phyloP scores from a whole-genome alignment of 208 protist genomes.

The Porcisia hertigi region DNA sequence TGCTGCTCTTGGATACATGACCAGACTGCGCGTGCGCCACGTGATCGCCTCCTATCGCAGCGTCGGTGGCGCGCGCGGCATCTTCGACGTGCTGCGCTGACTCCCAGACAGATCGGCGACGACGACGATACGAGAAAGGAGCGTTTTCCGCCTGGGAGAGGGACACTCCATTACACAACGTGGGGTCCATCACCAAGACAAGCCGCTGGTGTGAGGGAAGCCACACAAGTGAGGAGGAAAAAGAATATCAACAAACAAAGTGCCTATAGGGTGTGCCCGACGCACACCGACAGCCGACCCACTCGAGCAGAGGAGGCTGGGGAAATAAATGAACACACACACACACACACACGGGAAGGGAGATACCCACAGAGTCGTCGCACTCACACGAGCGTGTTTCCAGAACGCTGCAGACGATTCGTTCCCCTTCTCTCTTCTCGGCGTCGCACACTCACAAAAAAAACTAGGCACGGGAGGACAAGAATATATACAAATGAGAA shows the following conservation, averaged over 20 bases:
- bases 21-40: not conserved
- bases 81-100: slow-evolving; percentile 2
- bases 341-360: not conserved
- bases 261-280: no score
- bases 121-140: slow-evolving; percentile 20
- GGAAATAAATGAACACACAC: not conserved
- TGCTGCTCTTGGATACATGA: not conserved
- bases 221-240: not conserved
- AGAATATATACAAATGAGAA: no score
- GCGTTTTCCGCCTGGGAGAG: not conserved
- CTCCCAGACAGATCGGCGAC: slow-evolving; percentile 3
- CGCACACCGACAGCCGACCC: no score
- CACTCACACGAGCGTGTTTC: no score
- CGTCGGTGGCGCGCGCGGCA: not conserved
- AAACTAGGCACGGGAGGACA: no score
- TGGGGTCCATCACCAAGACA: not conserved
- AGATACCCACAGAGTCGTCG: not conserved
- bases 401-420: no score
- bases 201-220: not conserved
- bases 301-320: no score
- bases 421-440: no score
- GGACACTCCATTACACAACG: not conserved
- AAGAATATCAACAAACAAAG: no score
- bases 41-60: not conserved
- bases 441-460: no score